Evolutionary conservation across 1,284 basidiomycete species (phyloP).

Genomic region (Earliella scabrosa): DNA sequence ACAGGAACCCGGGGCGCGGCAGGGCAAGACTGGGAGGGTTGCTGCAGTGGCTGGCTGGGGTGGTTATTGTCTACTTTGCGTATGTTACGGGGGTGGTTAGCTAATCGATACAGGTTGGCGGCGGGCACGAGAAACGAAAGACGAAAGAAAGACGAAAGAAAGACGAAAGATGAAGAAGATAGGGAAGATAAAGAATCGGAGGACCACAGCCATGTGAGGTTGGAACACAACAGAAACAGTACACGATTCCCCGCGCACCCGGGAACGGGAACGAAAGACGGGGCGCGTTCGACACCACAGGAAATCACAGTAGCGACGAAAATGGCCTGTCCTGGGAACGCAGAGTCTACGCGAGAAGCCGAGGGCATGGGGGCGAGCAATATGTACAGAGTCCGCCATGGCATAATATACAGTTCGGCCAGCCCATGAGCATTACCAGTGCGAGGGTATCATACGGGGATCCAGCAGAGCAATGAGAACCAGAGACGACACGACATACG

Average conservation of each 20-base stretch:
- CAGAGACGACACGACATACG: background rate
- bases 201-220: too few species aligned
- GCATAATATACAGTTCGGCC: background rate
- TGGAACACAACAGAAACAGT: too few species aligned
- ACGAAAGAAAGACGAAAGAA: background rate
- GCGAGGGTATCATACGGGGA: constrained; percentile 1
- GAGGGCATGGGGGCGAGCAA: background rate
- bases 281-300: too few species aligned
- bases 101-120: constrained; percentile 4
- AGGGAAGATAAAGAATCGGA: too few species aligned
- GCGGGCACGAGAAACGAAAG: background rate
- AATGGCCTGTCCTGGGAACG: too few species aligned
- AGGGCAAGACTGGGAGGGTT: too few species aligned
- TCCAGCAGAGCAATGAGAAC: background rate
- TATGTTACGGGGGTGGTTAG: background rate
- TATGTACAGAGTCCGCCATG: background rate
- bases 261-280: too few species aligned
- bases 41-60: too few species aligned
- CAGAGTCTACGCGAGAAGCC: background rate
- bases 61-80: background rate
- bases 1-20: too few species aligned
- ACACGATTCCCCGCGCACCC: too few species aligned
- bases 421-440: background rate
- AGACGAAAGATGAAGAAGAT: background rate
- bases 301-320: too few species aligned